Conservation (phyloP, 345 rosid genomes). For the Hypericum perforatum region DNA sequence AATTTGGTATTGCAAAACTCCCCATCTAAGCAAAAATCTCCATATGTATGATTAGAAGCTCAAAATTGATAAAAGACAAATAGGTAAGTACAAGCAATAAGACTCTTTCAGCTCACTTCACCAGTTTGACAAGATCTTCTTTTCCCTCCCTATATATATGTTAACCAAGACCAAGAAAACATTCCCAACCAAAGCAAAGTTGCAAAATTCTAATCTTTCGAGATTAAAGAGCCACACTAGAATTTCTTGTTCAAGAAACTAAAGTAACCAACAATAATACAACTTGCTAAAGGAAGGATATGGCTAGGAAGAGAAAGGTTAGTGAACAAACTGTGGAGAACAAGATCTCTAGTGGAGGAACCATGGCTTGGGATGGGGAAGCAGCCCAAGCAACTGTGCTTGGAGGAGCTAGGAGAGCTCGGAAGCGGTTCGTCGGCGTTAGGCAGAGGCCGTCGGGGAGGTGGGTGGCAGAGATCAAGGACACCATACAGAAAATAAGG, state of each 20-base stretch:
- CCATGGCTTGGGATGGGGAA: slow-evolving; percentile 39
- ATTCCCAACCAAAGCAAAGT: not conserved
- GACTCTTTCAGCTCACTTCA: slow-evolving; percentile 23
- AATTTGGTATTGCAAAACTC: slow-evolving; percentile 8
- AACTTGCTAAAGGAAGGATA: slow-evolving; percentile 1
- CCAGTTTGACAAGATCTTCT: slow-evolving; percentile 25
- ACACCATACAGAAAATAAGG: slow-evolving; percentile 47
- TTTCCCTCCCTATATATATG: slow-evolving; percentile 16
- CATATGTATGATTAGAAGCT: slow-evolving; percentile 18
- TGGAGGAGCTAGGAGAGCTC: slow-evolving; percentile 30
- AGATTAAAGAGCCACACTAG: too few relatives aligned
- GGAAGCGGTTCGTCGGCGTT: slow-evolving; percentile 45
- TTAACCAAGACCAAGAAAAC: slow-evolving; percentile 2
- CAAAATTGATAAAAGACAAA: slow-evolving; percentile 20
- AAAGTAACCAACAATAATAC: too few relatives aligned
- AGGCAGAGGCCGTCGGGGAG: slow-evolving; percentile 48
- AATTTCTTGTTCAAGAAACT: too few relatives aligned
- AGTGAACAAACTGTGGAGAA: slow-evolving; percentile 18
- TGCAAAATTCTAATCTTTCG: too few relatives aligned
- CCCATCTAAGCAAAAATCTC: slow-evolving; percentile 5
- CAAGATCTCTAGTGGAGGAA: slow-evolving; percentile 16
- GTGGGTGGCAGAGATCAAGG: slow-evolving; percentile 59
- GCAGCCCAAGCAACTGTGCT: slow-evolving; percentile 27
- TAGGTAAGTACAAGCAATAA: slow-evolving; percentile 19
- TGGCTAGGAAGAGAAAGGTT: slow-evolving; percentile 46